Conservation (phyloP, 306 rosid species). For the Vigna unguiculata region DNA sequence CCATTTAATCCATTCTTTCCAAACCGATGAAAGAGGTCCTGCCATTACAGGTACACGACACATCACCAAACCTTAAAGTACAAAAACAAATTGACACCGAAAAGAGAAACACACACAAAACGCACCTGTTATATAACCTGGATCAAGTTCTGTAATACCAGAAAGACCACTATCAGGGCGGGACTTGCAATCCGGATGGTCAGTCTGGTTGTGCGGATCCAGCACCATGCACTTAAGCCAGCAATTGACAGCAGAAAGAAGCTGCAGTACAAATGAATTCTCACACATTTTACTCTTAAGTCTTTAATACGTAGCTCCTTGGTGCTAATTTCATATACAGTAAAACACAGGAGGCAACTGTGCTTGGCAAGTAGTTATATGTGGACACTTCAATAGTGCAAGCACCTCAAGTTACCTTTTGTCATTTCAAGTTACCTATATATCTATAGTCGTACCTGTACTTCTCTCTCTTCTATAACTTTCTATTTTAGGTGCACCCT, state of each 20-base stretch:
- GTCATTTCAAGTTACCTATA: not conserved
- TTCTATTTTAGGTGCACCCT: not conserved
- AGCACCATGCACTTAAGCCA: conserved; percentile 96
- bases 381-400: not conserved
- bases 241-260: conserved; percentile 96
- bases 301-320: not conserved
- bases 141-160: conserved; percentile 97
- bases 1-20: conserved; percentile 99
- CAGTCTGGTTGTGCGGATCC: conserved; percentile 94
- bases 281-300: not conserved
- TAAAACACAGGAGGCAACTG: not conserved
- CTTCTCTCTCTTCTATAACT: not conserved
- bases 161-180: conserved; percentile 99
- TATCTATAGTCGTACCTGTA: not conserved
- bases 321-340: not conserved
- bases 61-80: conserved; percentile 1
- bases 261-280: conserved; percentile 55
- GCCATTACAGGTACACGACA: conserved; percentile 28
- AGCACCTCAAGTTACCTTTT: not conserved
- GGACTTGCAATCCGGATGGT: conserved; percentile 92
- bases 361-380: not conserved
- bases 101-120: not conserved
- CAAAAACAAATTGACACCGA: not conserved
- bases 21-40: conserved; percentile 97
- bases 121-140: conserved; percentile 93